Percentiles rank a stretch among this genome's conserved stretches.
Conservation (phyloP, 2,329 filamentous ascomycete genomes). For the Beauveria sp. region DNA sequence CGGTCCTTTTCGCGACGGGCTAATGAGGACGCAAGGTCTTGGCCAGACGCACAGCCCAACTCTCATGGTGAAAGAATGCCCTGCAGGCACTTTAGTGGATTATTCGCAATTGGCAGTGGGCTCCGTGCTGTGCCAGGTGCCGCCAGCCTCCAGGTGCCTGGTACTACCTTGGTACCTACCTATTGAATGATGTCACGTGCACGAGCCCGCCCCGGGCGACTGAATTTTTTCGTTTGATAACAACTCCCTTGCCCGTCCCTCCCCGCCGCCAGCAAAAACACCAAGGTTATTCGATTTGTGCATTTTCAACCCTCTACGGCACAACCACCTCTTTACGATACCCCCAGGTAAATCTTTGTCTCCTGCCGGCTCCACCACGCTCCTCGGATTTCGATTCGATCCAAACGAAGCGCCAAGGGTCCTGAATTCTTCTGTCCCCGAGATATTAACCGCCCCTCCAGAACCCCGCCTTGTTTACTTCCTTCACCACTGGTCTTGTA, state of each 20-base stretch:
- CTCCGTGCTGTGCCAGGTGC: background rate
- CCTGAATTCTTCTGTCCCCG: background rate
- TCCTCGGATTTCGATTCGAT: slow-evolving; percentile 6
- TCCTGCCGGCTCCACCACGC: slow-evolving; percentile 14
- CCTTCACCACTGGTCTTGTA: slow-evolving; percentile 22
- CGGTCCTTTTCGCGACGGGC: no score
- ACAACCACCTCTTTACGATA: slow-evolving; percentile 19
- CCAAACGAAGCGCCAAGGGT: background rate
- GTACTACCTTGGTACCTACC: background rate
- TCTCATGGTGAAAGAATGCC: background rate
- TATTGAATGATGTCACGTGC: slow-evolving; percentile 26
- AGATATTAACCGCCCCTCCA: slow-evolving; percentile 27
- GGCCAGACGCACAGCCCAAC: background rate
- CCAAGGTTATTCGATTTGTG: slow-evolving; percentile 27
- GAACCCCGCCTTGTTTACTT: slow-evolving; percentile 43
- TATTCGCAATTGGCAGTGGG: background rate
- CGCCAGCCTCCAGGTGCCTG: background rate
- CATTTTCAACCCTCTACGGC: slow-evolving; percentile 29
- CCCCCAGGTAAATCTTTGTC: slow-evolving; percentile 6
- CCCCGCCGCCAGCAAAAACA: slow-evolving; percentile 37
- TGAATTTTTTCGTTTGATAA: slow-evolving; percentile 37
- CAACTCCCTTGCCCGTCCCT: slow-evolving; percentile 29
- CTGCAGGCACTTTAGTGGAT: background rate
- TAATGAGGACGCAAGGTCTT: background rate
- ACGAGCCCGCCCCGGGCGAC: slow-evolving; percentile 24